Percentiles rank a stretch among this genome's conserved stretches.
These are phyloP conservation scores for Eutypa lata DNA, from an alignment of 2,329 filamentous ascomycete genomes.

Conservation along the genomic window DNA sequence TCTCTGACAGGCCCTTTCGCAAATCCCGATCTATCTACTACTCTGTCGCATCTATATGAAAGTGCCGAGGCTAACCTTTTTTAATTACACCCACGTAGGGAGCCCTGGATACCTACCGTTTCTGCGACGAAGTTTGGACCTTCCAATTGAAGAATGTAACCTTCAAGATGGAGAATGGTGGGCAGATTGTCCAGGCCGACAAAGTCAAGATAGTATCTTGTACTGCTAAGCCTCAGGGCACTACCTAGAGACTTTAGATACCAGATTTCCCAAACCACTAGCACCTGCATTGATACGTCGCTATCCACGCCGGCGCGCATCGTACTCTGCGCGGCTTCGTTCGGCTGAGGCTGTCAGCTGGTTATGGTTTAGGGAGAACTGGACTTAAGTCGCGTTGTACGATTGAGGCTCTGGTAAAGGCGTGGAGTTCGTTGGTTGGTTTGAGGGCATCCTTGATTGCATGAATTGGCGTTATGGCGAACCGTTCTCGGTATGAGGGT, in stretches of 20 bases:
- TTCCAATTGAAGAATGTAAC: conserved; percentile 98
- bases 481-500: not conserved
- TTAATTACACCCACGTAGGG: conserved; percentile 55
- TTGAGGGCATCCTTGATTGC: not conserved
- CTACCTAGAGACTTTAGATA: conserved; percentile 8
- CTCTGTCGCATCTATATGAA: not conserved
- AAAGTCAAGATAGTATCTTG: conserved; percentile 99
- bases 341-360: not conserved
- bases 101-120: conserved; percentile 95
- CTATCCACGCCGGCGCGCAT: not conserved
- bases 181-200: conserved; percentile 72
- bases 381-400: not conserved
- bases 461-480: not conserved
- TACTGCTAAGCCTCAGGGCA: conserved; percentile 67
- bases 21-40: too few species aligned
- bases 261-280: not conserved
- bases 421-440: not conserved
- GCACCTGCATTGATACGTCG: not conserved
- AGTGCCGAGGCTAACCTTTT: not conserved
- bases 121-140: conserved; percentile 99
- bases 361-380: too few species aligned
- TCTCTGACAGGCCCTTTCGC: too few species aligned
- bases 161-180: conserved; percentile 91
- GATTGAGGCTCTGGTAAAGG: not conserved
- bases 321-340: not conserved